Evolutionary conservation across 1,139 yeast species (phyloP), one percentile per base, ranked within the genome.

Genomic region (Taphrina wiesneri): DNA sequence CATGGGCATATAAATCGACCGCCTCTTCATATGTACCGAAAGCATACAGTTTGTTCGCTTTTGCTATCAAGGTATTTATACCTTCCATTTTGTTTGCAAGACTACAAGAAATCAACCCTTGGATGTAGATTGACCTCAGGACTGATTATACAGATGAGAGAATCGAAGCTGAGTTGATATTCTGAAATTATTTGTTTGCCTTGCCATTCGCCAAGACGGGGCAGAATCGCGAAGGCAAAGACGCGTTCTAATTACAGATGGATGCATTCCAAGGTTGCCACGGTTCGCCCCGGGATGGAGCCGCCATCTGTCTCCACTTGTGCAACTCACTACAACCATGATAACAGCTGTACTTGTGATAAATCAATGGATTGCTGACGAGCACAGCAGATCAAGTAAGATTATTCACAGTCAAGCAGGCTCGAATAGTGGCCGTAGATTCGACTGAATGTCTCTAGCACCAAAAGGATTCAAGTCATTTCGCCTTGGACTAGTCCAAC

Each of bases 1-100:
- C 93, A 65, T 85, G 85, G 0, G 90, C 92, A 70, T 88, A 89
- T 67, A 80, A 79, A 68, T 86, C 90, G 0, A 85, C 85, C 0
- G 97, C 92, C 30, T 75, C 75, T 56, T 87, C 95, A 74, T 80
- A 90, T 54, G 86, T 21, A 17, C 52, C 43, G 41, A 61, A 64
- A 6, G 68, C 66, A 52, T 45, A 66, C 3, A 47, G 60, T 47
- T 60, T 62, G 34, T 56, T 56, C 17, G 63, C 68, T 36, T 62
- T 62, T 15, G 62, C 62, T 51, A 62, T 52, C 36, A 66, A 19
- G 11, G 25, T 19, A 15, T 61, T 62, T 19, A 57, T 32, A 3
- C 15, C 43, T 28, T 56, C 62, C 62, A 56, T 56, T 7, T 15
- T 15, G 15, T 32, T 4, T 32, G 36, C 9, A 32, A n/a, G n/a